Evolutionary conservation across 2,329 filamentous ascomycete species (phyloP).

Genomic region (Epichloe brachyelytri): DNA sequence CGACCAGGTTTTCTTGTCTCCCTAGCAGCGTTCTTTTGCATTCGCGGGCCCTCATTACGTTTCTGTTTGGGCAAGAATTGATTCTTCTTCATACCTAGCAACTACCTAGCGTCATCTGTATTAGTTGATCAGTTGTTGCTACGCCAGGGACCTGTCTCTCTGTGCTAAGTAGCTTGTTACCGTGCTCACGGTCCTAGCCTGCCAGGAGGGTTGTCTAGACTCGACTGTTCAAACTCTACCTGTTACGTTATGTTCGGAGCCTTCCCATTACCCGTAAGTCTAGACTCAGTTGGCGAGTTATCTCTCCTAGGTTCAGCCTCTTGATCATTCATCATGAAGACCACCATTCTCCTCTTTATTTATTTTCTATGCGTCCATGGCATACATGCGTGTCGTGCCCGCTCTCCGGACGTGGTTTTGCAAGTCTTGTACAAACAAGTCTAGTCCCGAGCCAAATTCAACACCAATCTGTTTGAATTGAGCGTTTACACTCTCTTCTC

Average conservation of each 20-base stretch:
- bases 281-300: neutral
- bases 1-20: neutral
- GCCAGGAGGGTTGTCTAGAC: neutral
- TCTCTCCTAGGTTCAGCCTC: neutral
- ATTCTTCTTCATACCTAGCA: neutral
- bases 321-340: neutral
- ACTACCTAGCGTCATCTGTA: neutral
- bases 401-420: neutral
- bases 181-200: neutral
- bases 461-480: neutral
- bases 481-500: neutral
- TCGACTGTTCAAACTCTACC: neutral
- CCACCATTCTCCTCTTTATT: neutral
- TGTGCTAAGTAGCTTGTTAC: neutral
- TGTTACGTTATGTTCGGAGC: constrained; percentile 29
- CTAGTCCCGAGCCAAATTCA: neutral
- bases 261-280: constrained; percentile 28
- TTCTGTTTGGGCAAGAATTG: neutral
- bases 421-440: neutral
- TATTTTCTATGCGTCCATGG: neutral
- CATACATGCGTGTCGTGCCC: neutral
- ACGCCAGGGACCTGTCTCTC: neutral
- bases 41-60: neutral
- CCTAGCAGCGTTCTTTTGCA: neutral
- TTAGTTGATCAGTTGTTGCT: neutral